phyloP scores from a whole-genome alignment of 257 asterid species.

The Nicotiana paniculata region DNA sequence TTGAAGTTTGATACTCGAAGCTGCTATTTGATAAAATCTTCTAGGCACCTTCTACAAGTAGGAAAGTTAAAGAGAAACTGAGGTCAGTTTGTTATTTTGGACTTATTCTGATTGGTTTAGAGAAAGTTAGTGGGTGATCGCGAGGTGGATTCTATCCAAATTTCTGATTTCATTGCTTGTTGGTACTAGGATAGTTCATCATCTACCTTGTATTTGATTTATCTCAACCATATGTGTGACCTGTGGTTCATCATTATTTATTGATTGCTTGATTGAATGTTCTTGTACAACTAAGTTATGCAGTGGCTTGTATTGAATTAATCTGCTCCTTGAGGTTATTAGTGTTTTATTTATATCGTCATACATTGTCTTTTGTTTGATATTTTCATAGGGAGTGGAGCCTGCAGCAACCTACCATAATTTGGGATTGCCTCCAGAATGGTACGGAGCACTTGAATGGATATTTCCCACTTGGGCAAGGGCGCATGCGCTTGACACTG shows the following conservation, averaged over 20 bases:
- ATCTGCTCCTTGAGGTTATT: not conserved
- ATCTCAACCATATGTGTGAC: not conserved
- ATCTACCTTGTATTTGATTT: not conserved
- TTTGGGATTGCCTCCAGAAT: conserved; percentile 77
- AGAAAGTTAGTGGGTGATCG: not conserved
- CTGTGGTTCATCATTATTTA: not conserved
- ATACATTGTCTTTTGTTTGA: not conserved
- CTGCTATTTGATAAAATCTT: not conserved
- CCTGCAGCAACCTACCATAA: conserved; percentile 65
- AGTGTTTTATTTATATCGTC: not conserved
- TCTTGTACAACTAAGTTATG: not conserved
- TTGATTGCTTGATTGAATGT: not conserved
- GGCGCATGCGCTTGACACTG: conserved; percentile 94
- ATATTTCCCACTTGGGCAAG: conserved; percentile 97
- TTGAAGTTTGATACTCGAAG: not conserved
- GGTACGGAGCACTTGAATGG: conserved; percentile 98
- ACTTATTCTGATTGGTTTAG: not conserved
- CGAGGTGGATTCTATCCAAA: not conserved
- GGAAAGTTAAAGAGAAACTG: not conserved
- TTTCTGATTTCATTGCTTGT: not conserved
- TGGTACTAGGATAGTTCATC: not conserved
- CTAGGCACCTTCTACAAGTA: not conserved
- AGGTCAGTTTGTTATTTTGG: not conserved
- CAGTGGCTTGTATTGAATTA: not conserved
- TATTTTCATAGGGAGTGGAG: conserved; percentile 75